phyloP scores from a whole-genome alignment of 352 stramenopile species.

The Paralagenidium karlingii region DNA sequence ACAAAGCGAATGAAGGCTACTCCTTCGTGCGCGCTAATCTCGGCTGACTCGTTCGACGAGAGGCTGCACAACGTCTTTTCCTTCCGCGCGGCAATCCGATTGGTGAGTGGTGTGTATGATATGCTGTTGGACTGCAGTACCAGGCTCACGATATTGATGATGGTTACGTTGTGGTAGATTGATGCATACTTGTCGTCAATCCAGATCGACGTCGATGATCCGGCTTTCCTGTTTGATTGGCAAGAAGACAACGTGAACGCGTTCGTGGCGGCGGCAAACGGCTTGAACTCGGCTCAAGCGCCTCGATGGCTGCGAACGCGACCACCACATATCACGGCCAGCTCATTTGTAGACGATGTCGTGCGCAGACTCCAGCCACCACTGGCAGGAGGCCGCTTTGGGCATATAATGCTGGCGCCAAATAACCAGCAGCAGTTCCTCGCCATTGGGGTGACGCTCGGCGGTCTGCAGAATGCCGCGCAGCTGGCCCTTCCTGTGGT shows the following conservation, averaged over 20 bases:
- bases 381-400: slow-evolving; percentile 7
- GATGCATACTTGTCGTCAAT: slow-evolving; percentile 6
- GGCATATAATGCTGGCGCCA: slow-evolving; percentile 7
- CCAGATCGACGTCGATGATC: slow-evolving; percentile 1
- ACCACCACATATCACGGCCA: slow-evolving; percentile 11
- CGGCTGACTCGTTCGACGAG: too few species aligned
- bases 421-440: slow-evolving; percentile 9
- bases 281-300: slow-evolving; percentile 5
- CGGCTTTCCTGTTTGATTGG: slow-evolving; percentile 5
- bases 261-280: slow-evolving; percentile 9
- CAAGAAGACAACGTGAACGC: slow-evolving; percentile 2
- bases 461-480: slow-evolving; percentile 8
- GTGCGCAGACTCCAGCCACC: slow-evolving; percentile 5
- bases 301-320: slow-evolving; percentile 8
- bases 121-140: slow-evolving; percentile 2
- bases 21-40: too few species aligned
- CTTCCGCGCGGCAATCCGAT: slow-evolving; percentile 1
- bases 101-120: slow-evolving; percentile 3
- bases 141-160: slow-evolving; percentile 1
- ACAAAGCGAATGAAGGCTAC: too few species aligned
- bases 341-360: slow-evolving; percentile 12
- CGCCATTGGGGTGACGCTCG: slow-evolving; percentile 3
- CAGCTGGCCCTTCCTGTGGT: slow-evolving; percentile 12
- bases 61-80: slow-evolving; percentile 4
- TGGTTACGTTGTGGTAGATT: slow-evolving; percentile 3